Conservation (phyloP, 495 filamentous ascomycete species). For the Aspergillus haitiensis region DNA sequence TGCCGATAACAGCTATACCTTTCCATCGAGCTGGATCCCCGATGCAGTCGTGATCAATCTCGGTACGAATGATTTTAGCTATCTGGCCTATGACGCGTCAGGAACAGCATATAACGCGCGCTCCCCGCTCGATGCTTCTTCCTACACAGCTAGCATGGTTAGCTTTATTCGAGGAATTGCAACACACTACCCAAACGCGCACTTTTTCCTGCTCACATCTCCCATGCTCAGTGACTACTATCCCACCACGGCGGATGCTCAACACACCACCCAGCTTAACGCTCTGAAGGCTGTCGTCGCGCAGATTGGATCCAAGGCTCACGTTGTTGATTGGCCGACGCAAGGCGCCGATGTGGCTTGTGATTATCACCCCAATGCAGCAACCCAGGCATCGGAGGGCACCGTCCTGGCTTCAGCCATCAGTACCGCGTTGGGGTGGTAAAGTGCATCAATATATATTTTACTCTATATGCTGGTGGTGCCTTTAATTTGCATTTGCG, state of each 20-base stretch:
- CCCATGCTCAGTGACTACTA: slow-evolving; percentile 1
- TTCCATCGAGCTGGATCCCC: neutral
- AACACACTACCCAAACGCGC: neutral
- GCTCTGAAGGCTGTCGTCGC: neutral
- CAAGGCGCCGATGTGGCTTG: neutral
- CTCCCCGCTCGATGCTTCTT: neutral
- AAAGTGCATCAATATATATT: neutral
- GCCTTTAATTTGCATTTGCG: no score
- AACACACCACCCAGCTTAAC: neutral
- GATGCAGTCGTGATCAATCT: slow-evolving; percentile 1
- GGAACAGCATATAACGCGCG: neutral
- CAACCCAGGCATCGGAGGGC: neutral
- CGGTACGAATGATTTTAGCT: neutral
- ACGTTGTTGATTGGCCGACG: neutral
- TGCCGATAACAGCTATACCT: neutral
- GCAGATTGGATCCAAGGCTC: neutral
- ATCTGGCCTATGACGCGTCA: neutral
- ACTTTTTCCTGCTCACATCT: neutral
- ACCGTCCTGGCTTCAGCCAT: neutral
- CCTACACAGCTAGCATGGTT: neutral
- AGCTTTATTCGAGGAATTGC: neutral
- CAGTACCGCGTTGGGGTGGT: neutral
- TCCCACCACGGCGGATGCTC: neutral
- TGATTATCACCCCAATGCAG: slow-evolving; percentile 4
- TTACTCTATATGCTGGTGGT: no score